Base-by-base conservation (phyloP, 2,329 filamentous ascomycete genomes). In the Penicillium sclerotiorum region DNA sequence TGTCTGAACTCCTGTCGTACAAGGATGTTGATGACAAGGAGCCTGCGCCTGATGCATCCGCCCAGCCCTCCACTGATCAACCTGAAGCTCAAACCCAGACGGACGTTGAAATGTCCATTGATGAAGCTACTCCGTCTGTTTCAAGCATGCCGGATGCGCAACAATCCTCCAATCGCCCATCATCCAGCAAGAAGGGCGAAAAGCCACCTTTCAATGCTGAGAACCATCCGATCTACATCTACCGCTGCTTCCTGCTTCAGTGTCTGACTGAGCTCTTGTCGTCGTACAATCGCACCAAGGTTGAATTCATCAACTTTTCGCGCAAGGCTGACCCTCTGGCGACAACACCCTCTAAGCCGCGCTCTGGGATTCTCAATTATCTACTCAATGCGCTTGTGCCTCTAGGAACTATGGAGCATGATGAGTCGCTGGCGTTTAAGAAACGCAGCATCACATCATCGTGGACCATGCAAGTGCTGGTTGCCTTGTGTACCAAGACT, bases 231-330 rank as follows among this genome's bases (percentile, higher is more conserved):
- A 96, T 96, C 52, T 99, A 95, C 73, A 87, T 97, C 45, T 99
- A 97, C 66, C 85, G 94, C 40, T 96, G 93, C 74, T 96, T 97
- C 76, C 77, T 99, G 44, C 81, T 99, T 25, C 91, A 94, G 66
- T 96, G 92, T 64, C 77, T 99, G 32, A 87, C 90, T 0, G 94
- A 99, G 71, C 82, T 99, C 12, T 78, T 99, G 12, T 86, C 89
- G 49, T 95, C 88, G 64, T 99, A 97, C 74, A 96, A 91, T 60
- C 86, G 91, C 46, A 90, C 91, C 8, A 99, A 99, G 78, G 84
- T 99, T 36, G 95, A 99, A 68, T 97, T 99, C 68, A 96, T 99
- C 77, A 97, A 96, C 70, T 99, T 96, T 75, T 97, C 95, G 59
- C 87, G 93, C 53, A 96, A 92, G 65, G 87, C 90, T 6, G 90